A percentile compares a stretch with the other conserved stretches of the same genome.
Evolutionary conservation across 345 rosid genomes (phyloP).

Genomic region (Euclidium syriacum): DNA sequence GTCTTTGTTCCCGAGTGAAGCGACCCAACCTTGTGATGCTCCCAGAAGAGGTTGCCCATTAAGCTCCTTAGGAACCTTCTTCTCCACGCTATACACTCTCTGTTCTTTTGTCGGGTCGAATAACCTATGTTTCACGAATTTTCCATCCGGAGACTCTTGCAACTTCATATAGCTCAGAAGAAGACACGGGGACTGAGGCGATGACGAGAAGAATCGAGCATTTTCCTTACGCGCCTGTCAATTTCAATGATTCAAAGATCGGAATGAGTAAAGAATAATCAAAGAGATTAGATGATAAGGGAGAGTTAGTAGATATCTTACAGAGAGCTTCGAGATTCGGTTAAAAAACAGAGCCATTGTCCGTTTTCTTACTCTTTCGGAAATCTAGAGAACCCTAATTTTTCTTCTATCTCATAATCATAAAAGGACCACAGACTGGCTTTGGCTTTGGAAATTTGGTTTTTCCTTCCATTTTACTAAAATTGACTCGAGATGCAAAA

Average conservation of each 20-base stretch:
- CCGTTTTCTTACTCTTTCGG: neutral
- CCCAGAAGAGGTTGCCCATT: neutral
- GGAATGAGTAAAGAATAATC: no score
- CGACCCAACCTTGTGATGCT: constrained; percentile 7
- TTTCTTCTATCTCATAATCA: neutral
- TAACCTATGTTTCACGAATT: neutral
- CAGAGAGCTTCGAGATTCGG: neutral
- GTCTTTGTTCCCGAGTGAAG: neutral
- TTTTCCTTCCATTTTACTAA: no score
- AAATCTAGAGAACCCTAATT: neutral
- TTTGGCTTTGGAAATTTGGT: no score
- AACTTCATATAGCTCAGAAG: neutral
- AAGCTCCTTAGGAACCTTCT: neutral
- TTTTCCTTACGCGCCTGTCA: neutral
- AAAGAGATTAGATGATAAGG: neutral
- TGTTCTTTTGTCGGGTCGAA: neutral
- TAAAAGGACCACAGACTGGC: no score
- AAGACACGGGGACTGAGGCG: neutral
- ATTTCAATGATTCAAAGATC: no score
- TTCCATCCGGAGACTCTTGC: neutral
- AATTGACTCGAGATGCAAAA: no score
- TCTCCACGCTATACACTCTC: neutral
- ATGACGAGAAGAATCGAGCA: neutral
- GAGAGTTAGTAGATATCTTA: neutral
- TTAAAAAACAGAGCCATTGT: neutral